Evolutionary conservation across 129 eudicot genomes (phyloP).

Genomic region (Flaveria sonorensis): DNA sequence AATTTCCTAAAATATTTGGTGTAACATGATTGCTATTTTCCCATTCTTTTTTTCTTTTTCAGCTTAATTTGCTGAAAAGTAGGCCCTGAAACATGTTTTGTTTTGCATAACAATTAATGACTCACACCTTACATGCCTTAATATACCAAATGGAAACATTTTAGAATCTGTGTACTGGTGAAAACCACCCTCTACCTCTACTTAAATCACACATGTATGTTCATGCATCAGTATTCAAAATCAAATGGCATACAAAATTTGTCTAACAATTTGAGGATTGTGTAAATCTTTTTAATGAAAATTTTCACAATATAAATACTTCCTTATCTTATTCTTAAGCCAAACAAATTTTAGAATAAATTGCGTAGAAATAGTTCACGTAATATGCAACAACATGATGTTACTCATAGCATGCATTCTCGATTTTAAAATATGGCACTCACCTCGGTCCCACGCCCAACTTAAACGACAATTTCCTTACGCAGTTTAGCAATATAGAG

Average conservation of each 20-base stretch:
- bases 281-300: not conserved
- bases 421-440: too few species aligned
- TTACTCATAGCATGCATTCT: too few species aligned
- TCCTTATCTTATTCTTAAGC: not conserved
- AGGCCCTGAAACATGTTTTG: not conserved
- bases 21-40: slow-evolving; percentile 10
- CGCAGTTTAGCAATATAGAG: too few species aligned
- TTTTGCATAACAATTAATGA: not conserved
- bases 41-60: not conserved
- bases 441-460: too few species aligned
- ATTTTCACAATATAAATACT: not conserved
- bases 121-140: slow-evolving; percentile 7
- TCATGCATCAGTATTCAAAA: slow-evolving; percentile 14
- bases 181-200: slow-evolving; percentile 5
- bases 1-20: not conserved
- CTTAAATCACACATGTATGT: not conserved
- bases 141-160: not conserved
- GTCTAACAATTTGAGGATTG: not conserved
- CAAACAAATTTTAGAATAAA: not conserved
- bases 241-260: not conserved
- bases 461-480: too few species aligned
- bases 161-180: slow-evolving; percentile 13
- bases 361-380: too few species aligned
- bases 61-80: not conserved
- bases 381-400: too few species aligned